These are phyloP conservation scores for Haberlea rhodopensis DNA, from an alignment of 257 asterid genomes.

Conservation along the genomic window DNA sequence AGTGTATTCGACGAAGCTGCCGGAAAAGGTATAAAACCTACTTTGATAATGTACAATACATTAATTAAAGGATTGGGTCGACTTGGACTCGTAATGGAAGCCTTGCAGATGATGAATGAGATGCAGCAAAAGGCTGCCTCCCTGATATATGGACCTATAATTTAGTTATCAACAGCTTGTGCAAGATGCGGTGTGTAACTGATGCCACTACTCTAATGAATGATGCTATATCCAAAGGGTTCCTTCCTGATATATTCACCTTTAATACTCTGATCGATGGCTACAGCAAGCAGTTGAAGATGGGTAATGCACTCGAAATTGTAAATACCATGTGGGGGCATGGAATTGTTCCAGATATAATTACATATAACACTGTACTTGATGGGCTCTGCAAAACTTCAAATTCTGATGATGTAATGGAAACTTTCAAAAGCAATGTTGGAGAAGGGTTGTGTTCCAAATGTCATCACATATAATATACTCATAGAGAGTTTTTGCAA, in stretches of 20 bases:
- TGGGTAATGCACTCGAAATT: conserved; percentile 63
- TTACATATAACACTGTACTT: conserved; percentile 73
- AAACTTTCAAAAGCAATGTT: conserved; percentile 65
- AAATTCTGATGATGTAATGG: conserved; percentile 64
- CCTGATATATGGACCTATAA: conserved; percentile 87
- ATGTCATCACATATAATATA: conserved; percentile 68
- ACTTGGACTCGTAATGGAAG: conserved; percentile 65
- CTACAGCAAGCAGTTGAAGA: conserved; percentile 72
- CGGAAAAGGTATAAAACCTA: conserved; percentile 54
- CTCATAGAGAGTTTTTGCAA: conserved; percentile 77
- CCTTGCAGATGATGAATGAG: conserved; percentile 66
- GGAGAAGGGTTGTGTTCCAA: conserved; percentile 64
- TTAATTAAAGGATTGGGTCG: conserved; percentile 71
- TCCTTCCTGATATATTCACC: conserved; percentile 76
- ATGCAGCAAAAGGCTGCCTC: conserved; percentile 62
- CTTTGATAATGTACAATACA: conserved; percentile 55
- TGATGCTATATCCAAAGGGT: conserved; percentile 63
- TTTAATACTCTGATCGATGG: conserved; percentile 82
- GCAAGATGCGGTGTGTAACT: conserved; percentile 76
- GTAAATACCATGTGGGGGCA: conserved; percentile 73
- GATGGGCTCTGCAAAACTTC: conserved; percentile 79
- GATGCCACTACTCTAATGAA: conserved; percentile 62
- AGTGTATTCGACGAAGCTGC: conserved; percentile 50
- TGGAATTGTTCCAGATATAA: conserved; percentile 65
- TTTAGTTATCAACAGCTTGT: conserved; percentile 69